phyloP scores from a whole-genome alignment of 805 yeast species.

The Myxozyma nipponensis region DNA sequence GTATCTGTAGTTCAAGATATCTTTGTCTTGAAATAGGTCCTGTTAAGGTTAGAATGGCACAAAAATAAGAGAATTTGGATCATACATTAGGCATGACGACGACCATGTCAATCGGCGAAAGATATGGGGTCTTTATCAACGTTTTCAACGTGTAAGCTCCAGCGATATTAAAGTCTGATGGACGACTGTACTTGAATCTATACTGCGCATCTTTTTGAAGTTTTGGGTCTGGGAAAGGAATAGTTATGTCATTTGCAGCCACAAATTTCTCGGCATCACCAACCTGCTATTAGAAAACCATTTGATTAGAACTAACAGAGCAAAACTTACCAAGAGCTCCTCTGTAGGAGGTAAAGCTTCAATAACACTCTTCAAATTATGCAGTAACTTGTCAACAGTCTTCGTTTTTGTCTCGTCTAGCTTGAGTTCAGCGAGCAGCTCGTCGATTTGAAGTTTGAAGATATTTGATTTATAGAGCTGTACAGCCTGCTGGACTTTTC shows the following conservation, averaged over 20 bases:
- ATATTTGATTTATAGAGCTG: constrained; percentile 92
- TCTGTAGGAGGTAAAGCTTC: constrained; percentile 56
- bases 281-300: constrained; percentile 38
- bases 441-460: constrained; percentile 93
- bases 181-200: constrained; percentile 63
- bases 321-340: constrained; percentile 25
- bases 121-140: constrained; percentile 61
- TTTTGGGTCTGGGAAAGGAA: constrained; percentile 90
- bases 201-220: constrained; percentile 64
- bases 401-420: constrained; percentile 65
- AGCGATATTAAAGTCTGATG: constrained; percentile 70
- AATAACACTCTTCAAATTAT: constrained; percentile 64
- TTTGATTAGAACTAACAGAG: constrained; percentile 17
- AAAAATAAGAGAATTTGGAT: not conserved
- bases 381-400: constrained; percentile 69
- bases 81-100: constrained; percentile 67
- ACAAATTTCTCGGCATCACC: constrained; percentile 57
- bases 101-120: constrained; percentile 70
- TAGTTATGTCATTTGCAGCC: constrained; percentile 49
- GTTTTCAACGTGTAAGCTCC: constrained; percentile 90
- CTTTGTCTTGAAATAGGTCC: constrained; percentile 73
- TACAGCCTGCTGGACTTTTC: constrained; percentile 87
- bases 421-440: constrained; percentile 73
- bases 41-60: not conserved
- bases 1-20: constrained; percentile 84